These are phyloP conservation scores for Sarocladium brachiariae DNA, from an alignment of 2,329 filamentous ascomycete species.

Conservation along the genomic window DNA sequence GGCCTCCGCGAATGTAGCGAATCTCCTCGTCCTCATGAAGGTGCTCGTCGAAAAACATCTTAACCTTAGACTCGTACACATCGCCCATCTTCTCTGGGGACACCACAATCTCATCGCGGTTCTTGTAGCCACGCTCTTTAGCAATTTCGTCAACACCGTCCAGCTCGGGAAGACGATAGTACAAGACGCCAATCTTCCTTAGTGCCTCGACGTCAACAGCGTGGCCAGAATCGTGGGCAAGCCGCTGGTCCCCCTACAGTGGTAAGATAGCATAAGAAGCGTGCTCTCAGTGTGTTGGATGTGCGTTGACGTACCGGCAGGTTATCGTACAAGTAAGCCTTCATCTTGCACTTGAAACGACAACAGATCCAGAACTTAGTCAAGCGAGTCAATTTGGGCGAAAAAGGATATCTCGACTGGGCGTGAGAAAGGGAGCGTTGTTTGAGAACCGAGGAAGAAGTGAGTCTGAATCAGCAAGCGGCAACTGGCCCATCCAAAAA, in stretches of 20 bases:
- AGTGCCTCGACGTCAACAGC: conserved; percentile 60
- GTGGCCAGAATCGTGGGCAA: conserved; percentile 79
- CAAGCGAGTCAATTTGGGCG: no score
- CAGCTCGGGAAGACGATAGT: conserved; percentile 61
- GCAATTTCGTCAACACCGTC: conserved; percentile 69
- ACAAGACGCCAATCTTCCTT: conserved; percentile 69
- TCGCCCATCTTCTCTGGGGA: conserved; percentile 80
- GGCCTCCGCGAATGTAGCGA: conserved; percentile 81
- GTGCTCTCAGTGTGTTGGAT: not conserved
- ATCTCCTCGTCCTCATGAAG: conserved; percentile 99
- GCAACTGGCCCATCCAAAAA: not conserved
- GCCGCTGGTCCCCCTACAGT: conserved; percentile 81
- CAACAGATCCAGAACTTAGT: not conserved
- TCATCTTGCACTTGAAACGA: conserved; percentile 35
- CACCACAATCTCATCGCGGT: conserved; percentile 88
- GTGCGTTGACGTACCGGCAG: conserved; percentile 36
- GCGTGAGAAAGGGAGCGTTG: not conserved
- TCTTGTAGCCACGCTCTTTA: conserved; percentile 72
- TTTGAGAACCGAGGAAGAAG: not conserved
- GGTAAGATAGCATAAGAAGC: conserved; percentile 11
- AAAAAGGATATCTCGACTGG: no score
- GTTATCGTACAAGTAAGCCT: conserved; percentile 53
- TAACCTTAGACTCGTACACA: conserved; percentile 88
- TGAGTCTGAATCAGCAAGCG: not conserved
- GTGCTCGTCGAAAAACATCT: conserved; percentile 90